phyloP scores from a whole-genome alignment of 768 basidiomycete species.

The Boletus eberwhitei region DNA sequence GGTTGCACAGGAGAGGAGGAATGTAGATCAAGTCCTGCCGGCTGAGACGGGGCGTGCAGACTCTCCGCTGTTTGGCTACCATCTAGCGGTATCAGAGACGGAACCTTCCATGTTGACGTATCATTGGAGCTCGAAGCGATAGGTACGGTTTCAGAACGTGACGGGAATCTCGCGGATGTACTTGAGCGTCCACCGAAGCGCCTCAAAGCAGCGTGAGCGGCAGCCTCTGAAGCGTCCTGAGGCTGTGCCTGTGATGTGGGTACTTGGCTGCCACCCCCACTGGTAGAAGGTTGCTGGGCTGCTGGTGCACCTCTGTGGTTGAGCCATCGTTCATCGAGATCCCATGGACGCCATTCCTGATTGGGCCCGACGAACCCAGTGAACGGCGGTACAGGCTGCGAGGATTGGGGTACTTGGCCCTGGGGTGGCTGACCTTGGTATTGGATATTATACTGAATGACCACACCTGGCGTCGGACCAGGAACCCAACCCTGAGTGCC shows the following conservation, averaged over 20 bases:
- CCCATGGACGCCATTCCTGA: slow-evolving; percentile 67
- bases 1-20: slow-evolving; percentile 7
- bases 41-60: background rate
- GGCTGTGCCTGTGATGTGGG: slow-evolving; percentile 7
- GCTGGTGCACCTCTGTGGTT: slow-evolving; percentile 9
- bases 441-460: slow-evolving; percentile 63
- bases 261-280: background rate
- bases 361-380: slow-evolving; percentile 63
- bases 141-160: slow-evolving; percentile 6
- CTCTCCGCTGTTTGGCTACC: background rate
- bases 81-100: slow-evolving; percentile 27
- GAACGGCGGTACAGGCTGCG: slow-evolving; percentile 50
- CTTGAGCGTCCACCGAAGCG: slow-evolving; percentile 33
- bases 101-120: slow-evolving; percentile 21
- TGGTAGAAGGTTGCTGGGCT: slow-evolving; percentile 10
- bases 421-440: slow-evolving; percentile 44
- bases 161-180: slow-evolving; percentile 8
- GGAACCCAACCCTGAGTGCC: slow-evolving; percentile 36
- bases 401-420: slow-evolving; percentile 29
- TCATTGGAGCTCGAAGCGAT: slow-evolving; percentile 7
- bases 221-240: slow-evolving; percentile 40
- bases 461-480: slow-evolving; percentile 43
- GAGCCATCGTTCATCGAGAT: slow-evolving; percentile 35
- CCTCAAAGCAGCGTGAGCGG: slow-evolving; percentile 65
- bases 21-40: slow-evolving; percentile 4